Evolutionary conservation across 2,329 filamentous ascomycete genomes (phyloP).

Genomic region (Cordyceps cicadae): DNA sequence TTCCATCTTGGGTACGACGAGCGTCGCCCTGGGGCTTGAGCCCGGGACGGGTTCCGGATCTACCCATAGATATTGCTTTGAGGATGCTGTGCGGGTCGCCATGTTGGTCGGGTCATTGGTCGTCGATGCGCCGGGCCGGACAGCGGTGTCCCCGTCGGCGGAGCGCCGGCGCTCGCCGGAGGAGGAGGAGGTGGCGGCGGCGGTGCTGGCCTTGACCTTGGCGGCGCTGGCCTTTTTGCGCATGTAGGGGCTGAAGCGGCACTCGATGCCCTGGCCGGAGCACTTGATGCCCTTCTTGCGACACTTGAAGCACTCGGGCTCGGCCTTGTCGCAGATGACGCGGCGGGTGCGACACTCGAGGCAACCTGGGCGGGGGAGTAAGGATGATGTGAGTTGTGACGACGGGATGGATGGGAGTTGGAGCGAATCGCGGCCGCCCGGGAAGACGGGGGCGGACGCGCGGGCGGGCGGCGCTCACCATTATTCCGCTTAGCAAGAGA

Average conservation of each 20-base stretch:
- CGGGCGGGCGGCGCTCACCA: constrained; percentile 12
- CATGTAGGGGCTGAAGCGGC: constrained; percentile 28
- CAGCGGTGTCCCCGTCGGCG: neutral
- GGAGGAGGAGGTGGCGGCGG: neutral
- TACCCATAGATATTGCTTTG: constrained; percentile 3
- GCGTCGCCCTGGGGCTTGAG: neutral
- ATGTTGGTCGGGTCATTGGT: neutral
- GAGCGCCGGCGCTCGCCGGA: neutral
- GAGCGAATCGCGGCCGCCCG: neutral
- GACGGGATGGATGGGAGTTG: neutral
- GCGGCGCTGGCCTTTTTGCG: neutral
- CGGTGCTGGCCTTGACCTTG: constrained; percentile 12
- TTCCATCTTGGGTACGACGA: neutral
- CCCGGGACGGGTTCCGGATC: neutral
- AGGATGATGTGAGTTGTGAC: neutral
- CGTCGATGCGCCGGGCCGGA: no score
- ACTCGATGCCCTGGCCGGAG: constrained; percentile 29
- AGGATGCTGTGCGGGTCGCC: neutral
- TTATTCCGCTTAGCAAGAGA: constrained; percentile 22
- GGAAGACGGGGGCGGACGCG: neutral
- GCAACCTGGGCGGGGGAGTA: constrained; percentile 22
- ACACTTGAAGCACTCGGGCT: constrained; percentile 32
- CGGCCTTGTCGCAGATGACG: constrained; percentile 31
- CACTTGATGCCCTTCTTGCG: constrained; percentile 30
- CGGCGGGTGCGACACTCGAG: constrained; percentile 31